Evolutionary conservation across 2,329 filamentous ascomycete species (phyloP).

Genomic region (Dactylonectria macrodidyma): DNA sequence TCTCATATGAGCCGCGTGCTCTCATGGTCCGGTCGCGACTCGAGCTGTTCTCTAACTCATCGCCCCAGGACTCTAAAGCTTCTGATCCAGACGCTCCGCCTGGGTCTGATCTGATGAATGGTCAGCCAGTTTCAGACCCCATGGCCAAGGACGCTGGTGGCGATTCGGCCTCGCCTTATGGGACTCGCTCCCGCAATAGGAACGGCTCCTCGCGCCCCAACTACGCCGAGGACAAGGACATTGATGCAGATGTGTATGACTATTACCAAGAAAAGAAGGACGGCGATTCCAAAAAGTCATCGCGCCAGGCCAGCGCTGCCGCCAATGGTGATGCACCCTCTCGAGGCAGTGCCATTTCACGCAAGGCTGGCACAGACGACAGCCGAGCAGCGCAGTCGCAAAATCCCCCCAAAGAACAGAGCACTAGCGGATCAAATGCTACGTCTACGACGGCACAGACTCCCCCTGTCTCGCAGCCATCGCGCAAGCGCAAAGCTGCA

Average conservation of each 20-base stretch:
- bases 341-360: conserved; percentile 54
- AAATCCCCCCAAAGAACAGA: conserved; percentile 57
- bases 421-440: conserved; percentile 43
- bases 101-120: conserved; percentile 60
- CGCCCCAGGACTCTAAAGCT: conserved; percentile 53
- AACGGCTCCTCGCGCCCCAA: conserved; percentile 86
- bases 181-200: conserved; percentile 93
- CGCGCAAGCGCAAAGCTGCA: conserved; percentile 90
- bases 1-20: conserved; percentile 34
- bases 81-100: conserved; percentile 53
- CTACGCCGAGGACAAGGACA: conserved; percentile 94
- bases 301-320: conserved; percentile 60
- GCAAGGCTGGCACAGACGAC: conserved; percentile 60
- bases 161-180: conserved; percentile 80
- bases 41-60: conserved; percentile 40
- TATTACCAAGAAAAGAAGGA: conserved; percentile 70
- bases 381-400: conserved; percentile 53
- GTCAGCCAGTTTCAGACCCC: conserved; percentile 63
- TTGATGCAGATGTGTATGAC: conserved; percentile 90
- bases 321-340: conserved; percentile 55
- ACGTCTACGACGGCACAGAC: conserved; percentile 64
- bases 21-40: conserved; percentile 41
- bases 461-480: conserved; percentile 62
- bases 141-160: conserved; percentile 65
- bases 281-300: conserved; percentile 69